Evolutionary conservation across 371 early-diverging fungal species (phyloP).

Genomic region (Saksenaea oblongispora): DNA sequence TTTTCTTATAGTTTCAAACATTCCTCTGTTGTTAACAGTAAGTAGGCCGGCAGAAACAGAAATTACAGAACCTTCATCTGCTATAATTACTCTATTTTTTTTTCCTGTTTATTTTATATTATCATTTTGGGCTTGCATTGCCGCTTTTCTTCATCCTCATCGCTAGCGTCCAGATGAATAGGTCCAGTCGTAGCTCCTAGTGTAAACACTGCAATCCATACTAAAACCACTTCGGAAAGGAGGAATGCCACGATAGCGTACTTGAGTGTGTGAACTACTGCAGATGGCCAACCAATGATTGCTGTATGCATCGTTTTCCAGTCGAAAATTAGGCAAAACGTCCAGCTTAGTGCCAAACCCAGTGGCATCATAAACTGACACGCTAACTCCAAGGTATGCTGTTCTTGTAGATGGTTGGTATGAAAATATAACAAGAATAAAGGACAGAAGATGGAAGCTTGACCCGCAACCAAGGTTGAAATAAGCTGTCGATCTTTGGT

Average conservation of each 20-base stretch:
- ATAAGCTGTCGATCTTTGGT: conserved; percentile 46
- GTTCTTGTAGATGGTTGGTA: background rate
- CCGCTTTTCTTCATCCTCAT: background rate
- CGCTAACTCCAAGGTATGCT: conserved; percentile 16
- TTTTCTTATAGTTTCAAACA: background rate
- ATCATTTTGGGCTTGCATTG: background rate
- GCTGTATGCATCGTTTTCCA: conserved; percentile 21
- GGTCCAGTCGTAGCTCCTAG: background rate
- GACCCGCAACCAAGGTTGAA: conserved; percentile 45
- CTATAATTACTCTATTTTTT: background rate
- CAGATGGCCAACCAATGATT: conserved; percentile 6
- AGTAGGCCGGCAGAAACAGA: background rate
- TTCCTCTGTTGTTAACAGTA: background rate
- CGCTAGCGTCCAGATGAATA: background rate
- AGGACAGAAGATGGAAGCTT: conserved; percentile 46
- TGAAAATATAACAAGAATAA: conserved; percentile 25
- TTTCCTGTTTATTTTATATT: background rate
- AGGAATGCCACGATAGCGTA: conserved; percentile 27
- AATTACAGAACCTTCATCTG: background rate
- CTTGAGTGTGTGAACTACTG: conserved; percentile 23
- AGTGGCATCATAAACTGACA: conserved; percentile 44
- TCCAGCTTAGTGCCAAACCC: conserved; percentile 43
- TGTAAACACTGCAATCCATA: background rate
- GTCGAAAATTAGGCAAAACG: conserved; percentile 44
- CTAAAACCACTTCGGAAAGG: background rate